These are phyloP conservation scores for Capsaspora owczarzaki DNA, from an alignment of 78 protist species.

Conservation along the genomic window DNA sequence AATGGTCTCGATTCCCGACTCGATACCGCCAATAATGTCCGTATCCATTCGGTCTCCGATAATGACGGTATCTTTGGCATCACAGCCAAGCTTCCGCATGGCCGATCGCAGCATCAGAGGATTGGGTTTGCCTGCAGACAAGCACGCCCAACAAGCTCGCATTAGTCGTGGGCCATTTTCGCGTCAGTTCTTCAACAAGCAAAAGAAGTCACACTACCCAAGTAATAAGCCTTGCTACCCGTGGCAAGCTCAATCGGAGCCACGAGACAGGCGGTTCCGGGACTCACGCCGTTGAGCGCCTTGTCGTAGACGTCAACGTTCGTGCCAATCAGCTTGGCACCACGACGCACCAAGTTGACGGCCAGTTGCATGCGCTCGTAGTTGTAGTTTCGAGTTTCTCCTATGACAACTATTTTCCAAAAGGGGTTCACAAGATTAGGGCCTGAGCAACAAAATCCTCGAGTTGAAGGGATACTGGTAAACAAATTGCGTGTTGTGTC, in stretches of 20 bases:
- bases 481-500: background rate
- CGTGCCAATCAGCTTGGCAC: constrained; percentile 18
- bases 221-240: constrained; percentile 2
- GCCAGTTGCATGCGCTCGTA: background rate
- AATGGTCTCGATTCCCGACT: background rate
- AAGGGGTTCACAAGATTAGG: background rate
- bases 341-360: background rate
- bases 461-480: background rate
- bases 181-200: too few species aligned
- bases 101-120: constrained; percentile 13
- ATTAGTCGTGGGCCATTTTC: too few species aligned
- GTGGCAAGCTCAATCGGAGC: constrained; percentile 18
- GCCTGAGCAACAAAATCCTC: too few species aligned
- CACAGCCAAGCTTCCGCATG: background rate
- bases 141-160: background rate
- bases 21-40: constrained; percentile 10
- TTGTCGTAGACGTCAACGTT: background rate
- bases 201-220: too few species aligned
- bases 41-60: constrained; percentile 31
- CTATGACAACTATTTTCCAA: background rate
- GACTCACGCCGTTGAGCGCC: background rate
- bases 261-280: background rate
- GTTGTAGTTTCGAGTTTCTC: background rate
- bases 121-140: constrained; percentile 9
- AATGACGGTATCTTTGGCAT: background rate